Conservation (phyloP, 345 rosid species). For the Raphanus raphanistrum region DNA sequence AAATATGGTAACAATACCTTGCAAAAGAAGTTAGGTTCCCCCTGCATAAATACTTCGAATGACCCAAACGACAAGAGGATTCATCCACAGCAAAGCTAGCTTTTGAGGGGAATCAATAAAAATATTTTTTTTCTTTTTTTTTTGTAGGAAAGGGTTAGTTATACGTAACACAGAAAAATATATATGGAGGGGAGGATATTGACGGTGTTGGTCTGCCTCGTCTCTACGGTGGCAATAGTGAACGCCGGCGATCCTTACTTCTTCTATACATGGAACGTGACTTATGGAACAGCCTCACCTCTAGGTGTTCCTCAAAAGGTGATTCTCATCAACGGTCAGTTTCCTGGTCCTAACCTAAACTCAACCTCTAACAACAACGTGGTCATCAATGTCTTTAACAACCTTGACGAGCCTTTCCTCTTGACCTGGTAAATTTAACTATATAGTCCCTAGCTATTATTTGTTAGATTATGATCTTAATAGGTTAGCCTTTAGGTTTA, state of each 20-base stretch:
- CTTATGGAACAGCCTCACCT: background rate
- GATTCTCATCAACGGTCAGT: background rate
- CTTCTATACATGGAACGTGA: slow-evolving; percentile 1
- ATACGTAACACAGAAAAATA: background rate
- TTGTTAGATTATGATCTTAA: background rate
- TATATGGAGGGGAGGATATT: background rate
- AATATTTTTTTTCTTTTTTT: background rate
- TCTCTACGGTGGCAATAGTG: background rate
- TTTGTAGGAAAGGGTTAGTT: background rate
- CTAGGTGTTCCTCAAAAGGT: background rate
- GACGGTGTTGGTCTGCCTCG: background rate
- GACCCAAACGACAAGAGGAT: background rate
- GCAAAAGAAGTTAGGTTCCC: slow-evolving; percentile 17
- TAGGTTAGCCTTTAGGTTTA: background rate
- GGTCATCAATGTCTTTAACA: background rate
- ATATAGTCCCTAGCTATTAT: background rate
- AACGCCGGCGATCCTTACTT: background rate
- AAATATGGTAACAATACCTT: slow-evolving; percentile 23
- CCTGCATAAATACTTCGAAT: background rate
- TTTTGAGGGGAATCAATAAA: background rate
- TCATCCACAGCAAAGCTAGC: background rate
- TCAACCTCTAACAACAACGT: background rate
- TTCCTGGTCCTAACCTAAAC: background rate
- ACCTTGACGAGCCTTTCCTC: background rate
- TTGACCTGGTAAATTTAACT: background rate